Evolutionary conservation across 495 filamentous ascomycete genomes (phyloP), one percentile per base, ranked within the genome.

Genomic region (Tuber magnatum): DNA sequence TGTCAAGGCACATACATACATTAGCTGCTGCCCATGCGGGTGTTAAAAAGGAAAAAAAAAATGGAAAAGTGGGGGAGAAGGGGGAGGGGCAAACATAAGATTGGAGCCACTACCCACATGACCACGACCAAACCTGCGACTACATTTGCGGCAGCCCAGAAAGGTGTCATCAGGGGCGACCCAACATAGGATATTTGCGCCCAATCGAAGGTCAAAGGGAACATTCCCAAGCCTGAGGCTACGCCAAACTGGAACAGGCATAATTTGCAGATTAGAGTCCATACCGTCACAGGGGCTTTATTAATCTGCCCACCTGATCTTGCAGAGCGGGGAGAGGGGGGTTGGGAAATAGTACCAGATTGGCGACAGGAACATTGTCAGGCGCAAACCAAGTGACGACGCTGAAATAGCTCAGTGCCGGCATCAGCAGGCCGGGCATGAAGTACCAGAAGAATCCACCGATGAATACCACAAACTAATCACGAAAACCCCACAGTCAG

Each of bases 181-280:
- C 92, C 92, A 76, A 94, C 96, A 79, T 94, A 97, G 14, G 94
- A 93, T 65, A 97, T 90, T 84, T 97, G 94, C 0, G 92, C 89
- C 94, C 94, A 97, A 84, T 97, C 94, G 76, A 97, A 97, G 0
- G 94, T 97, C 80, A 97, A 80, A 6, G 94, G 89, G 71, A 95
- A 94, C 75, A 97, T 86, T 3, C 93, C 93, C 61, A 97, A 85
- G 38, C 93, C 93, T 4, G 93, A 94, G n/a, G 89, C 85, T 44
- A 94, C 91, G 6, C 93, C 93, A 77, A 96, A 95, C 77, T 87
- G 72, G 41, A 65, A 16, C 28, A 65, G 28, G 56, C 56, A 35
- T 35, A 65, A 65, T 38, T 39, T 38, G 41, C 12, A 20, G n/a
- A 48, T 77, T 24, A 72, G 80, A 46, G 71, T 72, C 74, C 44